Base-by-base conservation (phyloP, 768 basidiomycete species). In the Russula lepida region DNA sequence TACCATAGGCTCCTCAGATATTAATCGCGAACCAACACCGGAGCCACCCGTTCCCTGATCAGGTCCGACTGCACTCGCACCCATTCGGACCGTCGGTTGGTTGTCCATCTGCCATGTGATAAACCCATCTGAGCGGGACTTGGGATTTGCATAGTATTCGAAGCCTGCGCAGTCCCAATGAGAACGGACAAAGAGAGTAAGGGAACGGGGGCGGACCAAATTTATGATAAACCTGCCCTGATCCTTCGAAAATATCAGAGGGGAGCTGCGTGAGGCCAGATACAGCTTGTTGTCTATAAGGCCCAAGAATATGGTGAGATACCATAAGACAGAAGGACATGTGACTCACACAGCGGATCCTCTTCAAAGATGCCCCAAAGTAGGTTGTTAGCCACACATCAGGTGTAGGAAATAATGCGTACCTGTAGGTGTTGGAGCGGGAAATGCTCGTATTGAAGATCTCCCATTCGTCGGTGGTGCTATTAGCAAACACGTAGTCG, bases 91-190 rank as follows among this genome's bases (percentile, higher is more conserved):
- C 0, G 79, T 77, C 41, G 77, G 77, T 30, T 69, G 67, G 1
- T 83, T 85, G 63, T 84, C 79, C 15, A 83, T 78, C 58, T 82
- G 78, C 93, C 93, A 94, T 6, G 85, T 84, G 59, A 94, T 84
- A 68, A 79, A 87, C 0, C 88, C 88, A 9, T 78, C 78, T 0
- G 68, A 56, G 0, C 78, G 76, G 53, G 82, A 74, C 5, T 76
- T 73, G 1, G 83, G 84, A 68, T 89, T 78, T 7, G 81, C 74
- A 77, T 79, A 88, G 68, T 87, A 89, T 69, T 93, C 92, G 68
- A 90, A 90, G 17, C 88, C 86, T 81, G 49, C 15, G 50, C 28
- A 54, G 44, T 21, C 23, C 35, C 23, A 35, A 53, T 51, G 33
- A 59, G 43, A 47, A 35, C 4, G 17, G 15, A 41, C 28, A 30